Percentiles rank a stretch among this genome's conserved stretches.
Evolutionary conservation across 331 rosid genomes (phyloP).

Genomic region (Quercus tomentella): DNA sequence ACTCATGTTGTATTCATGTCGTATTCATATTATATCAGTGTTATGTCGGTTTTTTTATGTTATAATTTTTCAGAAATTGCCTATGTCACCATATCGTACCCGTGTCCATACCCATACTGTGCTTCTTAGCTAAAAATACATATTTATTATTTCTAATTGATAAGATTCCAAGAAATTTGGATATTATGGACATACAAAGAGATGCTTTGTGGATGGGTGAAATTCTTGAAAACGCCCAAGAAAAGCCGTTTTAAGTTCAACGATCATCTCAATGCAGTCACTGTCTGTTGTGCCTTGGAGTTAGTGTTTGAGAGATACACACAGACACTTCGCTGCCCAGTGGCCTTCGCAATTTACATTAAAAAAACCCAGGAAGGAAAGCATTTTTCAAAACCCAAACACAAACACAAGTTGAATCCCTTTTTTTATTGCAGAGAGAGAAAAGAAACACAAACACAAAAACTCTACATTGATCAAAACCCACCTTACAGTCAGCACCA

Average conservation of each 20-base stretch:
- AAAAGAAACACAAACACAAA: too few relatives aligned
- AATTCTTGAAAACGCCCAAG: not conserved
- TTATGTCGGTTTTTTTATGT: rapidly evolving
- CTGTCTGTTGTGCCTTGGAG: slow-evolving; percentile 12
- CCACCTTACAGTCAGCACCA: too few relatives aligned
- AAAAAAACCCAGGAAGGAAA: not conserved
- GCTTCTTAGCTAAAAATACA: too few relatives aligned
- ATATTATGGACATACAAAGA: too few relatives aligned
- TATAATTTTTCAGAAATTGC: too few relatives aligned
- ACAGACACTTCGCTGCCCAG: slow-evolving; percentile 26
- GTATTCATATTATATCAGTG: rapidly evolving
- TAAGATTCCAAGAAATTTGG: too few relatives aligned
- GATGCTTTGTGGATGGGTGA: not conserved
- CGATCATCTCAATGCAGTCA: slow-evolving; percentile 23
- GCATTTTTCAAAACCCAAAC: too few relatives aligned
- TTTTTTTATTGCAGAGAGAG: too few relatives aligned
- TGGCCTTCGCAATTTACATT: not conserved
- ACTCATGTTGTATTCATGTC: too few relatives aligned
- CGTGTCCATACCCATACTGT: rapidly evolving
- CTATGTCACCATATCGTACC: rapidly evolving
- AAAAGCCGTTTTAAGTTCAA: not conserved
- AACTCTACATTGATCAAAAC: too few relatives aligned
- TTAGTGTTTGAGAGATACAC: not conserved
- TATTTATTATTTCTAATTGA: too few relatives aligned
- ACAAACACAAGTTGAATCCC: too few relatives aligned